Conservation (phyloP, 768 basidiomycete genomes). For the Lactarius quietus region DNA sequence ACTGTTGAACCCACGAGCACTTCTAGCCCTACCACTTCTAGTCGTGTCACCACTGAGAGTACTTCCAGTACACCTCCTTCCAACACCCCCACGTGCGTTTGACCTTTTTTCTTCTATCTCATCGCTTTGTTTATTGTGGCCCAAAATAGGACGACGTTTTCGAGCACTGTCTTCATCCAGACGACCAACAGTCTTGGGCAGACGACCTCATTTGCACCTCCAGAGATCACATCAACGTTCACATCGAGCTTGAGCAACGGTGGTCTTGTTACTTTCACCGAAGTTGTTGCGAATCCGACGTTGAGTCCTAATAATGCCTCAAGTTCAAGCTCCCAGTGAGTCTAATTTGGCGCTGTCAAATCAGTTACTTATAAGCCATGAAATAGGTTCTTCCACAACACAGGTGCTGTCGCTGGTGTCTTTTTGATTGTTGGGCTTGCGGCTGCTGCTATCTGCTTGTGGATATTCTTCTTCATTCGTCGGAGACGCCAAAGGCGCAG, state of each 20-base stretch:
- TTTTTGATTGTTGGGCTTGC: slow-evolving; percentile 89
- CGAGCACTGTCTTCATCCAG: slow-evolving; percentile 50
- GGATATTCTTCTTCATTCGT: slow-evolving; percentile 66
- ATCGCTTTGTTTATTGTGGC: slow-evolving; percentile 19
- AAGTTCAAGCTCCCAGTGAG: slow-evolving; percentile 47
- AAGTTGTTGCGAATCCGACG: slow-evolving; percentile 67
- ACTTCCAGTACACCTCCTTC: slow-evolving; percentile 6
- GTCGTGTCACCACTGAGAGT: background rate
- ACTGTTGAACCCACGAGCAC: background rate
- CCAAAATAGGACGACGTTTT: slow-evolving; percentile 47
- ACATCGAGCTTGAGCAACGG: slow-evolving; percentile 57
- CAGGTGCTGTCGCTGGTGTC: slow-evolving; percentile 87
- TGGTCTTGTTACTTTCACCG: slow-evolving; percentile 53
- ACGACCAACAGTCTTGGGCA: slow-evolving; percentile 58
- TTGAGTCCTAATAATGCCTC: slow-evolving; percentile 48
- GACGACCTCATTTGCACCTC: slow-evolving; percentile 48
- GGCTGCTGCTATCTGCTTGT: slow-evolving; percentile 61
- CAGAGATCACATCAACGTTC: slow-evolving; percentile 52
- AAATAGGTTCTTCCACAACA: slow-evolving; percentile 78
- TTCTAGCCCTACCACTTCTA: background rate
- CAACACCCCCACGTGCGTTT: slow-evolving; percentile 27
- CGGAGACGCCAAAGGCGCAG: slow-evolving; percentile 57
- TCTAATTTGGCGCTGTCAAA: background rate
- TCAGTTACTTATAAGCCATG: background rate
- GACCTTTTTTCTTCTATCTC: slow-evolving; percentile 24